Evolutionary conservation across 805 yeast genomes (phyloP).

Genomic region (Pichia scutulata): DNA sequence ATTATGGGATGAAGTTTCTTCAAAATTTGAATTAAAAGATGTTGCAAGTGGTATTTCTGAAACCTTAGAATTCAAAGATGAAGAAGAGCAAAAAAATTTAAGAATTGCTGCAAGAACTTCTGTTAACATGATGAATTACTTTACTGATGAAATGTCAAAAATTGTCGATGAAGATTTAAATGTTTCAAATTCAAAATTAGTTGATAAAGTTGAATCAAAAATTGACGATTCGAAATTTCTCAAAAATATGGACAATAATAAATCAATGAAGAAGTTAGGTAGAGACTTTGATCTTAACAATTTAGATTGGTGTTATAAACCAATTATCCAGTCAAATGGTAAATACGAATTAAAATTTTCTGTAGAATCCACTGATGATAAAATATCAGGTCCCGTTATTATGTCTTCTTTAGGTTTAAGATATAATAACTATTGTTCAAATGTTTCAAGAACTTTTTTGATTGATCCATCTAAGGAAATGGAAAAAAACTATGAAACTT

Average conservation of each 20-base stretch:
- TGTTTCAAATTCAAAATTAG: slow-evolving; percentile 62
- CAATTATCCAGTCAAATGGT: slow-evolving; percentile 84
- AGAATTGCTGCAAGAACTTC: slow-evolving; percentile 72
- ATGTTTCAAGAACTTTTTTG: slow-evolving; percentile 78
- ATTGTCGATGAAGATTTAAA: slow-evolving; percentile 81
- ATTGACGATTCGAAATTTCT: slow-evolving; percentile 74
- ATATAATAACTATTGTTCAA: slow-evolving; percentile 84
- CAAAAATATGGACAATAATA: slow-evolving; percentile 38
- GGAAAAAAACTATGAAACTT: slow-evolving; percentile 71
- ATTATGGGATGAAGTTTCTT: slow-evolving; percentile 26
- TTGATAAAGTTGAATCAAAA: slow-evolving; percentile 71
- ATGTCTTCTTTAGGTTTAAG: slow-evolving; percentile 78
- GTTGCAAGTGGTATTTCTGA: slow-evolving; percentile 45
- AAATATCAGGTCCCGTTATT: slow-evolving; percentile 69
- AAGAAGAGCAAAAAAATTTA: slow-evolving; percentile 58
- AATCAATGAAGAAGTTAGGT: slow-evolving; percentile 46
- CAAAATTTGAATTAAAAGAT: slow-evolving; percentile 41
- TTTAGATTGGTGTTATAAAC: slow-evolving; percentile 91
- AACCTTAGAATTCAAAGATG: slow-evolving; percentile 70
- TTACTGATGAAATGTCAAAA: slow-evolving; percentile 81
- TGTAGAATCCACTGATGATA: slow-evolving; percentile 63
- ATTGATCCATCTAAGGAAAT: slow-evolving; percentile 81
- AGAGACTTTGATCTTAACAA: slow-evolving; percentile 67
- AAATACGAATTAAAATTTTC: slow-evolving; percentile 77
- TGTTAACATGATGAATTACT: slow-evolving; percentile 67